Evolutionary conservation across 441 rosid genomes (phyloP).

Genomic region (Jatropha podagrica): DNA sequence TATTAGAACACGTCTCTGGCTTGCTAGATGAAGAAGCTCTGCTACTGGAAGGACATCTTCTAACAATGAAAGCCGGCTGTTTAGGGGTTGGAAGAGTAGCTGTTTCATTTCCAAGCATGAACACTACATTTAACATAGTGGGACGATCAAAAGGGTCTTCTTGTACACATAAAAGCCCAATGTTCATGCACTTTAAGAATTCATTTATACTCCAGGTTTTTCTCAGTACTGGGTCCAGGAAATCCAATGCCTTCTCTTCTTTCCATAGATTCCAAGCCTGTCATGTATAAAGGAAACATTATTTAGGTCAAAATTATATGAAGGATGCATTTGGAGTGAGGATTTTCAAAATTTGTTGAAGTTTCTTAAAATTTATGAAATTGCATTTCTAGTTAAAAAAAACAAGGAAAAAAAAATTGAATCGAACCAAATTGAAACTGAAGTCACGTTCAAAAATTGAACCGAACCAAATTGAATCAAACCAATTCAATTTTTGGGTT

Average conservation of each 20-base stretch:
- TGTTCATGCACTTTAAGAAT: conserved; percentile 42
- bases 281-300: neutral
- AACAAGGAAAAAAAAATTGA: too few species aligned
- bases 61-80: conserved; percentile 48
- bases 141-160: conserved; percentile 67
- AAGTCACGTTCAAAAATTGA: too few species aligned
- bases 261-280: conserved; percentile 71
- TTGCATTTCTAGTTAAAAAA: too few species aligned
- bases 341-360: too few species aligned
- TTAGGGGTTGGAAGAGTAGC: conserved; percentile 50
- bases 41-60: conserved; percentile 34
- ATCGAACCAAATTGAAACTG: too few species aligned
- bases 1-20: conserved; percentile 37
- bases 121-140: conserved; percentile 46
- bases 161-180: conserved; percentile 63
- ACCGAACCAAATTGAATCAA: too few species aligned
- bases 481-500: too few species aligned
- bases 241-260: conserved; percentile 35
- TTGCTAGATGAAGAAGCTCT: conserved; percentile 46
- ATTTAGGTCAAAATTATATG: too few species aligned
- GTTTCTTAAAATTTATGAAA: too few species aligned
- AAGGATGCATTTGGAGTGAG: neutral
- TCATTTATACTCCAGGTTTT: conserved; percentile 32
- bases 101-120: conserved; percentile 48
- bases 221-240: conserved; percentile 37